Percentiles rank a stretch among this genome's conserved stretches.
phyloP scores from a whole-genome alignment of 495 filamentous ascomycete genomes.

The Hapsidospora chrysogenum region DNA sequence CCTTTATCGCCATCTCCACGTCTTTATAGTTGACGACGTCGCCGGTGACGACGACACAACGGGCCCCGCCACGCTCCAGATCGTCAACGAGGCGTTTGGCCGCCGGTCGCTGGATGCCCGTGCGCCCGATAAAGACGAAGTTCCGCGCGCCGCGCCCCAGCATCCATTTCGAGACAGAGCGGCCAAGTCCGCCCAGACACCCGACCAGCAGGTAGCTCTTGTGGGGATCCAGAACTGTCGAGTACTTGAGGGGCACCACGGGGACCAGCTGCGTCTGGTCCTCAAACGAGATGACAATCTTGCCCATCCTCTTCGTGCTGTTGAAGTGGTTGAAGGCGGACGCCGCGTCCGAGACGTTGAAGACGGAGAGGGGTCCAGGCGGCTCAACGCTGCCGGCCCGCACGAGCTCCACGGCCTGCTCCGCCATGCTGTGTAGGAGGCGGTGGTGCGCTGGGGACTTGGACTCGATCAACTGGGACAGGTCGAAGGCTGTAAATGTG shows the following conservation, averaged over 20 bases:
- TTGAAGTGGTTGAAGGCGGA: slow-evolving; percentile 8
- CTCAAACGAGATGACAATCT: slow-evolving; percentile 28
- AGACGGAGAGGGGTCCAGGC: slow-evolving; percentile 2
- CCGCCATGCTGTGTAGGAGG: not conserved
- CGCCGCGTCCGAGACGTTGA: slow-evolving; percentile 4
- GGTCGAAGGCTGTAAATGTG: slow-evolving; percentile 12
- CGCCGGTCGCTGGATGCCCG: slow-evolving; percentile 10
- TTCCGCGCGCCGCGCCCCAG: slow-evolving; percentile 34
- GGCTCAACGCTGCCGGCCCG: slow-evolving; percentile 4
- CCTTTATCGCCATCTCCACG: slow-evolving; percentile 15
- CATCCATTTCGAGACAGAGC: slow-evolving; percentile 32
- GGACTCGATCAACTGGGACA: slow-evolving; percentile 7
- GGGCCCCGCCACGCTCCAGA: slow-evolving; percentile 11
- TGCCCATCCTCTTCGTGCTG: slow-evolving; percentile 25
- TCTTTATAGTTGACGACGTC: slow-evolving; percentile 14
- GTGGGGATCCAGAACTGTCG: slow-evolving; percentile 10
- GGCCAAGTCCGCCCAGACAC: slow-evolving; percentile 41
- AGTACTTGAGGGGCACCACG: slow-evolving; percentile 6
- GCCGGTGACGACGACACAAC: slow-evolving; percentile 14
- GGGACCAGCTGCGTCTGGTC: slow-evolving; percentile 7
- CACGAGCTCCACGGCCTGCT: slow-evolving; percentile 6
- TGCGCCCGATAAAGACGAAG: slow-evolving; percentile 35
- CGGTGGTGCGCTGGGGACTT: slow-evolving; percentile 2
- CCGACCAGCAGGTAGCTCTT: slow-evolving; percentile 36
- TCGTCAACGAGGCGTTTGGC: slow-evolving; percentile 21